phyloP scores from a whole-genome alignment of 805 yeast genomes.

The Ogataea haglerorum region DNA sequence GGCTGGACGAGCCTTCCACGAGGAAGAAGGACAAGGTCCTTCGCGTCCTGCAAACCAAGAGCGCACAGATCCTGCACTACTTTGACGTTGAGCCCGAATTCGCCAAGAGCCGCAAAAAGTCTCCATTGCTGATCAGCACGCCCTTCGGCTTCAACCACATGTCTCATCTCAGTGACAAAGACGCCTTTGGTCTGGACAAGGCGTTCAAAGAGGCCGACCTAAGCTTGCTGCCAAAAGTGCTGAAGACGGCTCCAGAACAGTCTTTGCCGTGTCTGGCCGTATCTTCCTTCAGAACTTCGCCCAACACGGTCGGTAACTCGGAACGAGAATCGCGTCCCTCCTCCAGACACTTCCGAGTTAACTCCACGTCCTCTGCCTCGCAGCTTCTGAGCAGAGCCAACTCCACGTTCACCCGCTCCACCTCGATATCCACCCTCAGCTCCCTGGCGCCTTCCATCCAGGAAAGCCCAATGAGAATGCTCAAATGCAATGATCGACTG shows the following conservation, averaged over 20 bases:
- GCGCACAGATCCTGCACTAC: conserved; percentile 17
- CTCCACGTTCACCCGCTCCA: conserved; percentile 30
- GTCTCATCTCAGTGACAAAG: conserved; percentile 31
- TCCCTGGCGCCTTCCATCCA: conserved; percentile 18
- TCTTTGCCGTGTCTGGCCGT: conserved; percentile 23
- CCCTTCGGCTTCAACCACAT: conserved; percentile 35
- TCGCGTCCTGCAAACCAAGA: conserved; percentile 10
- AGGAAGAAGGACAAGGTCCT: conserved; percentile 9
- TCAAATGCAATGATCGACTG: conserved; percentile 13
- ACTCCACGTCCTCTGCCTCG: conserved; percentile 20
- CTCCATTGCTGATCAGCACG: conserved; percentile 26
- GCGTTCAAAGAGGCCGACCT: conserved; percentile 22
- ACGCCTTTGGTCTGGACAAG: conserved; percentile 31
- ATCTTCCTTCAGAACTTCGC: conserved; percentile 33
- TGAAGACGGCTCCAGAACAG: conserved; percentile 6
- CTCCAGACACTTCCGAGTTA: conserved; percentile 15
- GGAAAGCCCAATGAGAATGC: conserved; percentile 3
- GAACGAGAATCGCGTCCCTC: not conserved
- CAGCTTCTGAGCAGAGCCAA: conserved; percentile 22
- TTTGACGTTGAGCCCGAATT: conserved; percentile 19
- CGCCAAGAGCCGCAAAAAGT: conserved; percentile 4
- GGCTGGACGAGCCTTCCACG: conserved; percentile 23
- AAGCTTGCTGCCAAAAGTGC: conserved; percentile 11
- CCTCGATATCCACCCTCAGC: conserved; percentile 26
- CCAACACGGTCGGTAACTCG: conserved; percentile 14